Evolutionary conservation across 2,329 filamentous ascomycete species (phyloP).

Genomic region (Pleomassaria siparia): DNA sequence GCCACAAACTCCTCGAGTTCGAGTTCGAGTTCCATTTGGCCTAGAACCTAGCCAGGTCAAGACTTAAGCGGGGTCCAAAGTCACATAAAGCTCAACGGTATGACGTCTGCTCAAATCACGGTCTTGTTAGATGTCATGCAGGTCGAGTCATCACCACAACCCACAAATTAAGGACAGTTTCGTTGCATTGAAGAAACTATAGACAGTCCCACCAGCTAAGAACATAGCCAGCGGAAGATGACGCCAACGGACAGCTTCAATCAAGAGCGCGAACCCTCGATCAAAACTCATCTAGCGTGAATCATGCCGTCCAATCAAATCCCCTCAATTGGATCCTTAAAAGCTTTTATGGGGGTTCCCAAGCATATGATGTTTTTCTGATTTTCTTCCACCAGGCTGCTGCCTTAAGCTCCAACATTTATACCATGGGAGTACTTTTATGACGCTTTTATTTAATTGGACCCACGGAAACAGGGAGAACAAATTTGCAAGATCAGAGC

Average conservation of each 20-base stretch:
- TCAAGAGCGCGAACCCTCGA: background rate
- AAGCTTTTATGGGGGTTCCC: conserved; percentile 16
- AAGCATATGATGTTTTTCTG: conserved; percentile 10
- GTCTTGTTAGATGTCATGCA: background rate
- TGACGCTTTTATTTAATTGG: background rate
- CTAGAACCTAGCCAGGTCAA: too few species aligned
- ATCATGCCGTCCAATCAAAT: conserved; percentile 6
- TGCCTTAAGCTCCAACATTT: conserved; percentile 6
- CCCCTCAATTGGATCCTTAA: conserved; percentile 21
- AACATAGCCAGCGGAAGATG: conserved; percentile 1
- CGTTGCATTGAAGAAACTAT: conserved; percentile 1
- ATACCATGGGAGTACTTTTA: conserved; percentile 1
- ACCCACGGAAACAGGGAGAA: conserved; percentile 2
- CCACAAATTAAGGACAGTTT: background rate
- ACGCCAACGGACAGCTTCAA: background rate
- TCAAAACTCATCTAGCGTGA: conserved; percentile 1
- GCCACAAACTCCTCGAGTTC: too few species aligned
- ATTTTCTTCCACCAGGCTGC: conserved; percentile 24
- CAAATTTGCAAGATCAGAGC: conserved; percentile 5
- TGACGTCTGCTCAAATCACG: background rate
- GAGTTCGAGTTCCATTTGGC: too few species aligned
- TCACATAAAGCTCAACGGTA: too few species aligned
- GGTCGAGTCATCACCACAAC: background rate
- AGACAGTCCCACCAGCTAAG: background rate
- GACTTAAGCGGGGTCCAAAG: too few species aligned